Evolutionary conservation across 345 rosid genomes (phyloP).

Genomic region (Populus euphratica): DNA sequence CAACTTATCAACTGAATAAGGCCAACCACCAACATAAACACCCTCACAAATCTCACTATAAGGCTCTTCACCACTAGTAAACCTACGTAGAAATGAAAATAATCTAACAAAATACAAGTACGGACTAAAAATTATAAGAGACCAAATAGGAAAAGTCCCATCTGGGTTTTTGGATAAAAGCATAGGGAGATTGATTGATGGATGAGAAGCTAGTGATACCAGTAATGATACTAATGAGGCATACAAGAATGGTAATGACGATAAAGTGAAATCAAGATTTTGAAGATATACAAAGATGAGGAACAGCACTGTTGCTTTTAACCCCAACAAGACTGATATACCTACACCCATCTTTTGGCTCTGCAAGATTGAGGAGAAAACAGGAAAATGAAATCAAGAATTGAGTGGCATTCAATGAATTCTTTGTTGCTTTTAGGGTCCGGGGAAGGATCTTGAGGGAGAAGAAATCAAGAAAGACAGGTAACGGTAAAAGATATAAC

Average conservation of each 20-base stretch:
- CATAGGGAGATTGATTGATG: slow-evolving; percentile 24
- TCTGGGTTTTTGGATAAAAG: slow-evolving; percentile 58
- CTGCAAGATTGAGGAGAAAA: background rate
- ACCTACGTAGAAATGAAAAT: slow-evolving; percentile 43
- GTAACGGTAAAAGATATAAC: background rate
- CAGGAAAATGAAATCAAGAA: background rate
- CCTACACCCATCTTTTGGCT: slow-evolving; percentile 49
- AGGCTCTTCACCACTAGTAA: slow-evolving; percentile 49
- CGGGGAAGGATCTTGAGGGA: background rate
- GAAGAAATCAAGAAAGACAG: background rate
- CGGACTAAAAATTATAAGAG: slow-evolving; percentile 51
- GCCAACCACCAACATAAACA: slow-evolving; percentile 73
- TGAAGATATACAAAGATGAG: slow-evolving; percentile 28
- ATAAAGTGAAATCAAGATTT: slow-evolving; percentile 26
- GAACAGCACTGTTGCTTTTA: slow-evolving; percentile 37
- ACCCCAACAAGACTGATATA: slow-evolving; percentile 35
- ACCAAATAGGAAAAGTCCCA: slow-evolving; percentile 62
- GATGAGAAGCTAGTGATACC: slow-evolving; percentile 29
- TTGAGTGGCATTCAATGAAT: background rate
- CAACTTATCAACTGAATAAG: slow-evolving; percentile 35
- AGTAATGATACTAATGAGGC: slow-evolving; percentile 42
- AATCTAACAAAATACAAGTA: slow-evolving; percentile 46
- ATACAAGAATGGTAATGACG: slow-evolving; percentile 50
- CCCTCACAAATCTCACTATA: slow-evolving; percentile 52
- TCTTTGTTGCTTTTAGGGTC: background rate